phyloP scores from a whole-genome alignment of 2,329 filamentous ascomycete genomes.

The Xylaria polymorpha region DNA sequence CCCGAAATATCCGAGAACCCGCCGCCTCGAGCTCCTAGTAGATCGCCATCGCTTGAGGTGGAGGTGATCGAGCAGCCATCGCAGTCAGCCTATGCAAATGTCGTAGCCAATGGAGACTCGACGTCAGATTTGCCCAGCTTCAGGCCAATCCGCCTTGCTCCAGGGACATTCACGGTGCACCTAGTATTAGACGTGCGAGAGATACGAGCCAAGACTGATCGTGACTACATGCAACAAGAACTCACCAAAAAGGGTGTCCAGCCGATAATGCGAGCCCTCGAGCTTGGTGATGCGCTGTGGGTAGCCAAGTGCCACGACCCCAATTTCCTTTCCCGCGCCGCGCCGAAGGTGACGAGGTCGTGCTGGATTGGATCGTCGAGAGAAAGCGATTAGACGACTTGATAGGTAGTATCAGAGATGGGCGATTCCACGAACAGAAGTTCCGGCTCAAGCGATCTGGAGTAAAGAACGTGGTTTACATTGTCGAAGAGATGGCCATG shows the following conservation, averaged over 20 bases:
- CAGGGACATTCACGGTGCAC: slow-evolving; percentile 76
- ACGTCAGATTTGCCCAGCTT: slow-evolving; percentile 58
- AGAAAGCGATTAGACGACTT: slow-evolving; percentile 84
- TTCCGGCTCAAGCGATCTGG: slow-evolving; percentile 80
- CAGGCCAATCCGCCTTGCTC: slow-evolving; percentile 69
- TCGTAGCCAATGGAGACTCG: slow-evolving; percentile 55
- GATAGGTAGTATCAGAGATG: slow-evolving; percentile 83
- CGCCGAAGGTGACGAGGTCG: slow-evolving; percentile 74
- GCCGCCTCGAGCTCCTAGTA: slow-evolving; percentile 25
- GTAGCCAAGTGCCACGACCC: slow-evolving; percentile 77
- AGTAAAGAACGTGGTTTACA: slow-evolving; percentile 80
- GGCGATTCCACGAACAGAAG: slow-evolving; percentile 86
- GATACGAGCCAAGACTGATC: slow-evolving; percentile 76
- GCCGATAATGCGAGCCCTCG: slow-evolving; percentile 74
- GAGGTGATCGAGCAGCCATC: slow-evolving; percentile 37
- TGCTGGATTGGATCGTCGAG: slow-evolving; percentile 84
- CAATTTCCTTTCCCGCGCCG: slow-evolving; percentile 64
- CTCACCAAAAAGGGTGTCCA: slow-evolving; percentile 73
- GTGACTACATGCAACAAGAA: slow-evolving; percentile 81
- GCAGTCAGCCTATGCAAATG: slow-evolving; percentile 50
- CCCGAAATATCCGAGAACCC: slow-evolving; percentile 32
- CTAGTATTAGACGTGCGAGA: slow-evolving; percentile 81
- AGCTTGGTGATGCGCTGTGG: slow-evolving; percentile 83
- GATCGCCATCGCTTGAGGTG: slow-evolving; percentile 43
- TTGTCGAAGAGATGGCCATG: slow-evolving; percentile 79